Conservation (phyloP, 1,284 basidiomycete genomes). For the Puccinia horiana region DNA sequence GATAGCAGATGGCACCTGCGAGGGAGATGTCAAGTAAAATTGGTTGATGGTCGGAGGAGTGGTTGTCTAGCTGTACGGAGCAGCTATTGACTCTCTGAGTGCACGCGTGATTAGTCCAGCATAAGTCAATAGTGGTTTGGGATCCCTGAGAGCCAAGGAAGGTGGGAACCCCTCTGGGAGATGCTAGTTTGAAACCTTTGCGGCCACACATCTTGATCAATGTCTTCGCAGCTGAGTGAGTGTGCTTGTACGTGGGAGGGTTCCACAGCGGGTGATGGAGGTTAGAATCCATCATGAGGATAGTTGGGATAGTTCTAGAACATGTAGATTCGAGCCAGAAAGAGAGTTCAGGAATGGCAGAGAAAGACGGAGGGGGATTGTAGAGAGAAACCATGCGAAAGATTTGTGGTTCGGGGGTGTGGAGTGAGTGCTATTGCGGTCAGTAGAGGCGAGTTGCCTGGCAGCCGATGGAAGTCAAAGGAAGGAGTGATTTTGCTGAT, state of each 20-base stretch:
- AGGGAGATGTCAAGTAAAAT: not conserved
- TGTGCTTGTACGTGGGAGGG: not conserved
- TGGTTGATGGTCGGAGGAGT: slow-evolving; percentile 38
- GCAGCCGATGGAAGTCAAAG: not conserved
- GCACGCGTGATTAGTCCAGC: slow-evolving; percentile 4
- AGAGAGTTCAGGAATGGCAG: not conserved
- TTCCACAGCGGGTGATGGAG: not conserved
- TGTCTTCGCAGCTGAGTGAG: not conserved
- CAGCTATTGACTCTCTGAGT: not conserved
- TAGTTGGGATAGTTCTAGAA: not conserved
- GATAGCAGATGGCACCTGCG: not conserved
- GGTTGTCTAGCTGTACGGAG: slow-evolving; percentile 7
- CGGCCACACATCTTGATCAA: not conserved
- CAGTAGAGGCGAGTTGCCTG: not conserved
- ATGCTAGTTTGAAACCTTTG: not conserved
- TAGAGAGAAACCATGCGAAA: not conserved
- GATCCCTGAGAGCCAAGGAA: not conserved
- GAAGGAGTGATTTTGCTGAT: not conserved
- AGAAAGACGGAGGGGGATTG: not conserved
- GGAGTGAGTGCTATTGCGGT: no score
- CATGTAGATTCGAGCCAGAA: not conserved
- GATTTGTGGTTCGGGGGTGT: not conserved
- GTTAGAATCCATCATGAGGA: slow-evolving; percentile 23
- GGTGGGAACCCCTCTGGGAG: slow-evolving; percentile 21
- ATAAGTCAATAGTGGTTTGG: slow-evolving; percentile 12